Conservation (phyloP, 2,329 filamentous ascomycete genomes). For the Fusarium haematococcum region DNA sequence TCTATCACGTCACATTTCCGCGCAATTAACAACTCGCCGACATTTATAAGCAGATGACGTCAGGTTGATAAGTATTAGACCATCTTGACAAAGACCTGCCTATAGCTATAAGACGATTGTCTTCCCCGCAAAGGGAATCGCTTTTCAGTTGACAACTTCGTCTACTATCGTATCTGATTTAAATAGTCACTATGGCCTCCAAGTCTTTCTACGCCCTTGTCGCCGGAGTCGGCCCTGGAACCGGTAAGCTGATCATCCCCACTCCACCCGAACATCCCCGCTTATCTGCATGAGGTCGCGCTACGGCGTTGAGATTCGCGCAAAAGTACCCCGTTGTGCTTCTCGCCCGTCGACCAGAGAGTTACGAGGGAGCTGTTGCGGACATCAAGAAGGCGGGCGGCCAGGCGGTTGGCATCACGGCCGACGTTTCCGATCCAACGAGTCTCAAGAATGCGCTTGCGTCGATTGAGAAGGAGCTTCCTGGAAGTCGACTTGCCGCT, state of each 20-base stretch:
- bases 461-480: conserved; percentile 70
- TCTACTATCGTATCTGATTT: neutral
- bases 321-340: conserved; percentile 78
- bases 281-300: conserved; percentile 50
- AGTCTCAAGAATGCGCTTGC: conserved; percentile 70
- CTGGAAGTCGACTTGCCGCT: conserved; percentile 66
- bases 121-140: neutral
- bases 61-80: conserved; percentile 14
- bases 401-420: conserved; percentile 75
- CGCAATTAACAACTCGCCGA: neutral
- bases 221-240: conserved; percentile 80
- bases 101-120: neutral
- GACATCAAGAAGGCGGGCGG: conserved; percentile 78
- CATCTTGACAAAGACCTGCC: neutral
- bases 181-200: conserved; percentile 23
- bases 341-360: conserved; percentile 75
- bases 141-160: neutral
- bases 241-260: conserved; percentile 50
- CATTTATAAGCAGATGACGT: conserved; percentile 40
- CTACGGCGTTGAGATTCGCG: conserved; percentile 69
- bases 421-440: conserved; percentile 57
- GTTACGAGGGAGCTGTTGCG: conserved; percentile 72
- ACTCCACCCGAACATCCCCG: neutral
- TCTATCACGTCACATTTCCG: conserved; percentile 1
- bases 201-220: conserved; percentile 72